Base-by-base conservation (phyloP, 768 basidiomycete species). In the Aureoboletus auriporus region DNA sequence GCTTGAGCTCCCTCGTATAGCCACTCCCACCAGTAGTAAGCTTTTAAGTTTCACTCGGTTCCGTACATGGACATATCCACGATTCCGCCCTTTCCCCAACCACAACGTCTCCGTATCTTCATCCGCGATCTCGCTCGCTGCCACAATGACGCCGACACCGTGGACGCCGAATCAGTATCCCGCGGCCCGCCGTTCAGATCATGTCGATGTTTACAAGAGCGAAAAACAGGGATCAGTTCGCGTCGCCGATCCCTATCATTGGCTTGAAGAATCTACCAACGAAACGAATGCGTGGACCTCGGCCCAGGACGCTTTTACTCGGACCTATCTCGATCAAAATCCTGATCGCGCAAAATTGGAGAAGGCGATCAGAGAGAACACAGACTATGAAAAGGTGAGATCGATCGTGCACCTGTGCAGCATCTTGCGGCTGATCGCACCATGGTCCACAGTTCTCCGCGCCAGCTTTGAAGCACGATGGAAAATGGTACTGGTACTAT, bases 401-500 rank as follows among this genome's bases (percentile, higher is more conserved):
- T 52, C 29, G 10, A 27, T 10, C 9, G n/a, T 16, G 20, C 4
- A 39, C 39, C 13, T 43, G 16, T 11, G 9, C 30, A 9, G 48
- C 3, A 42, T 47, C 33, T 16, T 28, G 13, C 29, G 11, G 27
- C 40, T 52, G 42, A 57, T 42, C 31, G 34, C 34, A 43, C 0
- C 6, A 46, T 39, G 46, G 42, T 43, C 16, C 16, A 34, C 62
- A 87, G 84, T 86, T 87, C 62, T 79, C 77, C 17, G 69, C 80
- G 0, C 89, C 89, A 0, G 54, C 61, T 8, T 63, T 86, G 44
- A 77, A 79, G 51, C 71, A 81, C 12, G 86, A 90, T 56, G 77
- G 75, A 13, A 77, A 76, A 42, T 92, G 86, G 83, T 93, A 92
- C 58, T 89, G 88, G 86, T 78, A 76, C 58, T 78, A 84, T 59